A percentile compares a stretch with the other conserved stretches of the same genome.
Conservation (phyloP, 495 filamentous ascomycete species). For the Hypoxylon cercidicola region DNA sequence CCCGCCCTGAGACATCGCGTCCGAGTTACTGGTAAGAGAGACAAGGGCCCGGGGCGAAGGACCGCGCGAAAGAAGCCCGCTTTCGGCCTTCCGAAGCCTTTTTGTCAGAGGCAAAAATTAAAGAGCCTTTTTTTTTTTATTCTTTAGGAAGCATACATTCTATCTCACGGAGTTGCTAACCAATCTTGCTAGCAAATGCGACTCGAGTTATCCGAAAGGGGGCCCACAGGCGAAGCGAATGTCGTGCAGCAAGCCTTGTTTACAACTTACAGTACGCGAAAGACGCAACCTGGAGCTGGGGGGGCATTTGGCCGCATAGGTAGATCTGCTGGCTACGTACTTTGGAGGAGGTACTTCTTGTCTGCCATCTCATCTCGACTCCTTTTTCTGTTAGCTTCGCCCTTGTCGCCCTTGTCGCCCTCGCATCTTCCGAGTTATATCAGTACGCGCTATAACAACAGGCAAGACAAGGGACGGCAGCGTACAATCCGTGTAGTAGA, state of each 20-base stretch:
- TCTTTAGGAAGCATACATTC: slow-evolving; percentile 16
- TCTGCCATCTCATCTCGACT: slow-evolving; percentile 14
- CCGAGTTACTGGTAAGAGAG: slow-evolving; percentile 26
- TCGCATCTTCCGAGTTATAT: slow-evolving; percentile 8
- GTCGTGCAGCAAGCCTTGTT: slow-evolving; percentile 39
- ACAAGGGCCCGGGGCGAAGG: slow-evolving; percentile 5
- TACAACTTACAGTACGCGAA: slow-evolving; percentile 21
- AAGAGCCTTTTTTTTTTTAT: background rate
- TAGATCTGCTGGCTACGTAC: slow-evolving; percentile 15
- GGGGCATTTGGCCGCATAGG: slow-evolving; percentile 17
- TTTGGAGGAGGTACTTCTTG: slow-evolving; percentile 15
- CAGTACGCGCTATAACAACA: slow-evolving; percentile 16
- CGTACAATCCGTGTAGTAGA: slow-evolving; percentile 11
- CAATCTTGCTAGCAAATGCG: slow-evolving; percentile 15
- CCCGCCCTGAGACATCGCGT: slow-evolving; percentile 28
- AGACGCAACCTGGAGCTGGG: slow-evolving; percentile 32
- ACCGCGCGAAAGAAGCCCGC: slow-evolving; percentile 15
- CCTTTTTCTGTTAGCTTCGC: slow-evolving; percentile 5
- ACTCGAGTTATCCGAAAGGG: slow-evolving; percentile 30
- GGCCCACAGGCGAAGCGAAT: slow-evolving; percentile 31
- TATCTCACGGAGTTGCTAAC: slow-evolving; percentile 3
- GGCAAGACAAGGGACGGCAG: slow-evolving; percentile 8
- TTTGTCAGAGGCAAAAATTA: slow-evolving; percentile 2
- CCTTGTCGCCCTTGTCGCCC: background rate
- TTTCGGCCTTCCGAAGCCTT: slow-evolving; percentile 33